phyloP scores from a whole-genome alignment of 805 yeast genomes.

The Gaillardinia entomophila region DNA sequence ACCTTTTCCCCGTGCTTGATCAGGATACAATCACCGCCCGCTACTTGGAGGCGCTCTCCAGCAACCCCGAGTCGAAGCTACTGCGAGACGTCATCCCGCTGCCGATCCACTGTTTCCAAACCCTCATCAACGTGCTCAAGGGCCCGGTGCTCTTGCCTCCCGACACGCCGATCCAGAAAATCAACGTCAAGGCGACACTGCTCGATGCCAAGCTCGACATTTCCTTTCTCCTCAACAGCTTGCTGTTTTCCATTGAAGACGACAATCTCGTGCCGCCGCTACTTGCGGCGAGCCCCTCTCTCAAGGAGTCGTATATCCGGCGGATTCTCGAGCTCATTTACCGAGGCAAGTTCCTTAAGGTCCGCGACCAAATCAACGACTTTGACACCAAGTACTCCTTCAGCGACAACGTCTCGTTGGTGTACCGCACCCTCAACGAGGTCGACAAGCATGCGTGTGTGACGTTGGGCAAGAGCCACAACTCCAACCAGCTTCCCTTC shows the following conservation, averaged over 20 bases:
- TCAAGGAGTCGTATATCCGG: constrained; percentile 48
- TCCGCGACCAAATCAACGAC: constrained; percentile 5
- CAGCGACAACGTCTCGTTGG: constrained; percentile 25
- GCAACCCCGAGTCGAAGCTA: constrained; percentile 18
- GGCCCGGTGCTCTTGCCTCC: constrained; percentile 54
- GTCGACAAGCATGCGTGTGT: constrained; percentile 28
- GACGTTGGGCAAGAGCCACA: constrained; percentile 15
- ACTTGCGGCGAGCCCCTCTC: constrained; percentile 15
- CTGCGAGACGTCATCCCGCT: constrained; percentile 40
- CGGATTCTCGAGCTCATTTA: constrained; percentile 50
- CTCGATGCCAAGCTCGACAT: constrained; percentile 57
- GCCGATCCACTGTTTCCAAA: constrained; percentile 52
- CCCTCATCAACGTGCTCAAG: constrained; percentile 55
- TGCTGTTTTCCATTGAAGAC: constrained; percentile 35
- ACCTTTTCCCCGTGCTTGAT: constrained; percentile 41
- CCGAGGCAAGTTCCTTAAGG: constrained; percentile 12
- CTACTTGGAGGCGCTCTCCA: constrained; percentile 32
- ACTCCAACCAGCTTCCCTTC: constrained; percentile 18
- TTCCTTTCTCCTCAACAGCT: constrained; percentile 40
- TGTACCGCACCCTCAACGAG: constrained; percentile 31
- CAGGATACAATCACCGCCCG: constrained; percentile 47
- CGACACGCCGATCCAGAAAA: constrained; percentile 46
- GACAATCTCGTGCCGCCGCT: constrained; percentile 47
- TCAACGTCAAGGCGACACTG: constrained; percentile 44
- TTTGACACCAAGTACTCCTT: constrained; percentile 19